phyloP scores from a whole-genome alignment of 441 rosid species.

The Pelargonium exstipulatum region DNA sequence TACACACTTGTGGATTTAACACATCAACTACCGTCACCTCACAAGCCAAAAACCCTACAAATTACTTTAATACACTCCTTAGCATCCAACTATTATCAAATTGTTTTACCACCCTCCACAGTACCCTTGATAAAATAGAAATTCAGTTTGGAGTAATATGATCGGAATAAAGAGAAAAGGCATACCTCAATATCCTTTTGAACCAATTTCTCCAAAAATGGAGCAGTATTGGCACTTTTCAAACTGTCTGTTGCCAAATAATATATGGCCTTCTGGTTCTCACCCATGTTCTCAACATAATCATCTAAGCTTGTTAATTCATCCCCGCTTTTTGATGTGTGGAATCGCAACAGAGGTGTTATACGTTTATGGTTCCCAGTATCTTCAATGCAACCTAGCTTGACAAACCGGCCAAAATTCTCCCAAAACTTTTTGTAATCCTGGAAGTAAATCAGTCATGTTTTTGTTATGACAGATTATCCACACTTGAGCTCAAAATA shows the following conservation, averaged over 20 bases:
- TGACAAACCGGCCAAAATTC: slow-evolving; percentile 81
- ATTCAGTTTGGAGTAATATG: too few species aligned
- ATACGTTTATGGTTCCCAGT: slow-evolving; percentile 87
- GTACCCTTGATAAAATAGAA: too few species aligned
- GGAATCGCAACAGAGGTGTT: slow-evolving; percentile 70
- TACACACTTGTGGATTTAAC: too few species aligned
- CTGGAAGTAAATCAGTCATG: slow-evolving; percentile 37
- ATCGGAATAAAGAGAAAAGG: too few species aligned
- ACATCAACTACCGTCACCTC: too few species aligned
- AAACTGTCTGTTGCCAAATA: slow-evolving; percentile 86
- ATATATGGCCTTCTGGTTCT: slow-evolving; percentile 86
- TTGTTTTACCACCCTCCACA: too few species aligned
- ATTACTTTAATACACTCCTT: too few species aligned
- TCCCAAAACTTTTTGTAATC: slow-evolving; percentile 98
- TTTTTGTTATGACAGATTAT: too few species aligned
- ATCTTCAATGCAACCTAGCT: slow-evolving; percentile 93
- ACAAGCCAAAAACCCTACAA: too few species aligned
- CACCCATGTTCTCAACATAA: slow-evolving; percentile 87
- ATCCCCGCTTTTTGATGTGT: slow-evolving; percentile 80
- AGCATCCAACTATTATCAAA: too few species aligned
- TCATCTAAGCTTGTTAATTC: slow-evolving; percentile 78
- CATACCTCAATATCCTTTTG: slow-evolving; percentile 76
- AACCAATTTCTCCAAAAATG: slow-evolving; percentile 85
- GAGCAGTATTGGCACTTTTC: slow-evolving; percentile 87
- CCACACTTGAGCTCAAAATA: too few species aligned